phyloP scores from a whole-genome alignment of 148 eudicot species.

The Rhododendron kiyosumense region DNA sequence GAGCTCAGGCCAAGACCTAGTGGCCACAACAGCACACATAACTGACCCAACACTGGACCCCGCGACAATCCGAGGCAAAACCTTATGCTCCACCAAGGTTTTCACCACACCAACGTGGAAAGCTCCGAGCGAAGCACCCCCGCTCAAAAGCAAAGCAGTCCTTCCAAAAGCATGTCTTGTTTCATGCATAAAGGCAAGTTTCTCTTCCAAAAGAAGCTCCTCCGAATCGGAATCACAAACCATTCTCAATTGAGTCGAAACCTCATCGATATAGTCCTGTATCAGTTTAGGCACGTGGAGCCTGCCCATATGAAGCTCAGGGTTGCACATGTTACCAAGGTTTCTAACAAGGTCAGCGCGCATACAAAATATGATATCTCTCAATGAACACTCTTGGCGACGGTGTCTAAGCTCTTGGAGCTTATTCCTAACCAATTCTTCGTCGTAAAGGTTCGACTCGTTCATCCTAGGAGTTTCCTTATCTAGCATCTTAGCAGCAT shows the following conservation, averaged over 20 bases:
- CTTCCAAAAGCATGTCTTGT: slow-evolving; percentile 98
- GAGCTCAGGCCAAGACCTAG: slow-evolving; percentile 97
- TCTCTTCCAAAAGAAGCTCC: slow-evolving; percentile 84
- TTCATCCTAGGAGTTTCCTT: slow-evolving; percentile 65
- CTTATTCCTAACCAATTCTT: slow-evolving; percentile 78
- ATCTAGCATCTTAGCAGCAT: slow-evolving; percentile 89
- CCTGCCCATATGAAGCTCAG: slow-evolving; percentile 87
- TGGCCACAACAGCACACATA: slow-evolving; percentile 81
- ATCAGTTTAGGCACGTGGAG: slow-evolving; percentile 88
- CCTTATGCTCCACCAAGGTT: slow-evolving; percentile 87
- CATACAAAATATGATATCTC: slow-evolving; percentile 86
- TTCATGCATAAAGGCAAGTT: slow-evolving; percentile 95
- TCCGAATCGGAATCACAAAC: slow-evolving; percentile 89
- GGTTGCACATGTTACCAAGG: slow-evolving; percentile 95
- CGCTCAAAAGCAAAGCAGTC: slow-evolving; percentile 92
- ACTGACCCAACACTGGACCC: slow-evolving; percentile 95
- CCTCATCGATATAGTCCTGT: slow-evolving; percentile 89
- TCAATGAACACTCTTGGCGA: slow-evolving; percentile 73
- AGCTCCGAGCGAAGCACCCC: slow-evolving; percentile 96
- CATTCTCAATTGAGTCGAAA: slow-evolving; percentile 77
- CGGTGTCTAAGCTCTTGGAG: slow-evolving; percentile 80
- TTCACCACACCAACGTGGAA: slow-evolving; percentile 91
- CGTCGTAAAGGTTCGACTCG: slow-evolving; percentile 73
- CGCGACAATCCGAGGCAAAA: slow-evolving; percentile 81
- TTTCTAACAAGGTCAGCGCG: slow-evolving; percentile 85